Base-by-base conservation (phyloP, 176 grass and related monocot species). In the Aegilops umbellulata region DNA sequence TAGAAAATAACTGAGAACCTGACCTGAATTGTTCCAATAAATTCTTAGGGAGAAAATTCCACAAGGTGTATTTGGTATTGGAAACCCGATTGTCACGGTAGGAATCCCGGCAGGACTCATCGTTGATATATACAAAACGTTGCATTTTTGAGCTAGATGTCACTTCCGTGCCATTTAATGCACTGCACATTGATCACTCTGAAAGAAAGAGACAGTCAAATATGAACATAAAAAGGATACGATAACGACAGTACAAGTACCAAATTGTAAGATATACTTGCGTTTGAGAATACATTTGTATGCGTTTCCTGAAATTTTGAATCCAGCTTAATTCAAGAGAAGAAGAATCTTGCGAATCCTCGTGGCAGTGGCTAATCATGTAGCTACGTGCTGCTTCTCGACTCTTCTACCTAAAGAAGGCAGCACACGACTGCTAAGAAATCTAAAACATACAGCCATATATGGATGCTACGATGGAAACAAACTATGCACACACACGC, bases 1-100 rank as follows among this genome's bases (percentile, higher is more conserved):
- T 44, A 65, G 31, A 49, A 51, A 77, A 89, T 69, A 27, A 78
- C 17, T 49, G 10, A 77, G 90, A 90, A 95, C 93, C 93, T 98
- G 91, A 98, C 95, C 95, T 98, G 93, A 98, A 98, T 84, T 98
- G 95, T 79, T 98, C 95, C 88, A 81, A 93, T 74, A 98, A 84
- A 53, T 98, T 98, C 82, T 92, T 91, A 1, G 95, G 95, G 27
- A 98, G 79, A 80, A 98, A 98, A 85, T 95, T 95, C 85, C 87
- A 90, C 26, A 98, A 66, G 7, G 88, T 98, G 82, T 98, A 94
- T 79, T 98, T 98, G 66, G 92, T 95, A 83, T 98, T 98, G 72
- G 93, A 95, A 84, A 98, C 87, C 32, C 88, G 74, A 46, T 98
- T 98, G 81, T 92, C 93, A 75, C 88, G 70, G 41, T 85, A 93